Percentiles rank a stretch among this genome's conserved stretches.
Conservation (phyloP, 768 basidiomycete species). For the Ramaria sp. region DNA sequence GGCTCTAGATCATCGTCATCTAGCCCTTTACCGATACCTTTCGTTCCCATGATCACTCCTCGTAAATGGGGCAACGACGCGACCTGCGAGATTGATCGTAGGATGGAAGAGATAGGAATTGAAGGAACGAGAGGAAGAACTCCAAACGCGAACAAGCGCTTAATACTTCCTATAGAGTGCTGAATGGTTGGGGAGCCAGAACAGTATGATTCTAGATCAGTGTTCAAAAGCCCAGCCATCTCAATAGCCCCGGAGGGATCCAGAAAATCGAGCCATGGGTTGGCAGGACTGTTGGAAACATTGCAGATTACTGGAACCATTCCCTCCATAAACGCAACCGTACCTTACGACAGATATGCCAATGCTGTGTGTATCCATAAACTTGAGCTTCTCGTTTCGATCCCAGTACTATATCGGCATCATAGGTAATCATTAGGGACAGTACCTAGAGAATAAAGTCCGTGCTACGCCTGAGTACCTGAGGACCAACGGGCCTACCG, state of each 20-base stretch:
- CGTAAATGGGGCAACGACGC: slow-evolving; percentile 53
- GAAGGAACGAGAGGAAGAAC: slow-evolving; percentile 72
- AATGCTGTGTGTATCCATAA: slow-evolving; percentile 79
- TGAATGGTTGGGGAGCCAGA: slow-evolving; percentile 42
- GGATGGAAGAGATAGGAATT: slow-evolving; percentile 41
- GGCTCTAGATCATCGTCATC: slow-evolving; percentile 73
- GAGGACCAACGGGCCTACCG: slow-evolving; percentile 72
- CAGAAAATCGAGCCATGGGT: slow-evolving; percentile 89
- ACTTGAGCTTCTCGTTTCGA: slow-evolving; percentile 61
- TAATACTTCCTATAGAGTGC: slow-evolving; percentile 26
- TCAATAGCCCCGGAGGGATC: slow-evolving; percentile 51
- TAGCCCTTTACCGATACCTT: slow-evolving; percentile 66
- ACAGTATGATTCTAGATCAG: slow-evolving; percentile 73
- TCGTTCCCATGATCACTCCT: slow-evolving; percentile 75
- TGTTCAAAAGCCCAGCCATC: slow-evolving; percentile 63
- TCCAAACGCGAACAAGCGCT: slow-evolving; percentile 75
- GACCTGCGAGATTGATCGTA: slow-evolving; percentile 61
- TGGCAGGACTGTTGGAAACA: slow-evolving; percentile 50
- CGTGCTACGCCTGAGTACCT: slow-evolving; percentile 28
- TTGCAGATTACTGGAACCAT: neutral
- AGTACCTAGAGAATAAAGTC: neutral
- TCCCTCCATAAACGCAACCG: neutral
- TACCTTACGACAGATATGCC: slow-evolving; percentile 73
- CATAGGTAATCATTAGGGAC: neutral
- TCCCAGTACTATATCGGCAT: slow-evolving; percentile 57